Evolutionary conservation across 2,329 filamentous ascomycete genomes (phyloP), one percentile per base, ranked within the genome.

Genomic region (Ceratocystis colombiana): DNA sequence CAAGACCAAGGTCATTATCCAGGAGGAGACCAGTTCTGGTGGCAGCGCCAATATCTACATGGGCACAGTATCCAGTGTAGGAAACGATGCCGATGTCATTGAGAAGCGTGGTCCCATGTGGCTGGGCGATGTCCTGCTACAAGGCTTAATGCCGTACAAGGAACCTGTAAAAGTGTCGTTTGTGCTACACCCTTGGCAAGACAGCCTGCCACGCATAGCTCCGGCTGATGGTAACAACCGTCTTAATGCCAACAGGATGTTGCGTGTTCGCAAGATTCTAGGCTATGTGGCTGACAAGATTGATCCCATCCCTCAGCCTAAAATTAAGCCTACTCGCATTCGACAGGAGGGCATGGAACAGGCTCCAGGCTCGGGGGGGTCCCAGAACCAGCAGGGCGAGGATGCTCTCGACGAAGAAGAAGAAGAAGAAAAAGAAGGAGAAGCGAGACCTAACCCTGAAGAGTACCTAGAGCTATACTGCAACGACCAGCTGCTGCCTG

Each of bases 141-240:
- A 90, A 79, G 96, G 96, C 73, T 82, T 84, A 73, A 84, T 90
- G 7, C 90, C 91, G 0, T 77, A 81, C 68, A 97, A 97, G 77
- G 94, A 97, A n/a, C 86, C 92, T 1, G 84, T 93, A 71, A 99
- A 99, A 79, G 87, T 97, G n/a, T 92, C 90, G 2, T 99, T 99
- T 72, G 83, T 96, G 17, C 80, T 99, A 28, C 85, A 94, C 71
- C 92, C 94, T 0, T 91, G 84, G 77, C 82, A 89, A 71, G 87
- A 90, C 70, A 77, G 82, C 30, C 78, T 97, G 64, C 90, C 91
- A 0, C 82, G 82, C 65, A 88, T 96, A 62, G 84, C 88, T 41
- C 83, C 85, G 28, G 76, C 84, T 3, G 91, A 96, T 72, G 88
- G 87, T 64, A 96, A 93, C 74, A 93, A 92, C 70, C 87, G 94